These are phyloP conservation scores for Neurospora hispaniola DNA, from an alignment of 495 filamentous ascomycete species.

Conservation along the genomic window DNA sequence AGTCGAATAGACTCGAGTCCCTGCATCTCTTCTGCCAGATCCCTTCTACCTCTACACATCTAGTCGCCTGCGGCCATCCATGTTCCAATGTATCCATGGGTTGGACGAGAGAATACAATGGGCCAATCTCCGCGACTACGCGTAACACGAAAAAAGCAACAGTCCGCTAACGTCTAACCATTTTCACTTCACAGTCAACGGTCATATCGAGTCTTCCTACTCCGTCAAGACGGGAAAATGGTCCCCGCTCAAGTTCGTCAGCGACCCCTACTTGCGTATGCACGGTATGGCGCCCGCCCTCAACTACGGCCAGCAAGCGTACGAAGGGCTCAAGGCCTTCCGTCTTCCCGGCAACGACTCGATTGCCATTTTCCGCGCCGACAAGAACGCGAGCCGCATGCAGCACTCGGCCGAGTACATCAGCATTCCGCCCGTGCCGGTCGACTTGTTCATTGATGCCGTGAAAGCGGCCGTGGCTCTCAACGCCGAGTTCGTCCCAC, in stretches of 20 bases:
- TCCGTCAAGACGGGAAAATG: conserved; percentile 59
- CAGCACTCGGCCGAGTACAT: conserved; percentile 65
- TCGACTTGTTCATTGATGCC: conserved; percentile 57
- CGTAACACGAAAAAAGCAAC: background rate
- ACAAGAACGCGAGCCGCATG: conserved; percentile 71
- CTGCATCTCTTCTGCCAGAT: background rate
- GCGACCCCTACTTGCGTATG: conserved; percentile 66
- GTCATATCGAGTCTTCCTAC: conserved; percentile 68
- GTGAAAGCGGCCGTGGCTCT: conserved; percentile 69
- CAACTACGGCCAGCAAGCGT: conserved; percentile 91
- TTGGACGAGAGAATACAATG: background rate
- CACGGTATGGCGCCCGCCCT: conserved; percentile 85
- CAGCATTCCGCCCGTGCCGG: conserved; percentile 66
- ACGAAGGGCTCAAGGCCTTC: conserved; percentile 90
- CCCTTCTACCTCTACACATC: background rate
- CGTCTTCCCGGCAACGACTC: conserved; percentile 48
- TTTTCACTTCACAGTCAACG: conserved; percentile 46
- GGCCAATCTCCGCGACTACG: background rate
- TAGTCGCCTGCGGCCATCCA: background rate
- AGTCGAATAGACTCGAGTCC: background rate
- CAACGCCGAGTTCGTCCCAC: conserved; percentile 83
- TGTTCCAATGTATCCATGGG: background rate
- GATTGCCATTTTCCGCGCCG: conserved; percentile 74
- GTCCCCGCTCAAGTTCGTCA: conserved; percentile 61
- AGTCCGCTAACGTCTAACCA: background rate